Base-by-base conservation (phyloP, 2,329 filamentous ascomycete species). In the Fusarium pseudocircinatum region DNA sequence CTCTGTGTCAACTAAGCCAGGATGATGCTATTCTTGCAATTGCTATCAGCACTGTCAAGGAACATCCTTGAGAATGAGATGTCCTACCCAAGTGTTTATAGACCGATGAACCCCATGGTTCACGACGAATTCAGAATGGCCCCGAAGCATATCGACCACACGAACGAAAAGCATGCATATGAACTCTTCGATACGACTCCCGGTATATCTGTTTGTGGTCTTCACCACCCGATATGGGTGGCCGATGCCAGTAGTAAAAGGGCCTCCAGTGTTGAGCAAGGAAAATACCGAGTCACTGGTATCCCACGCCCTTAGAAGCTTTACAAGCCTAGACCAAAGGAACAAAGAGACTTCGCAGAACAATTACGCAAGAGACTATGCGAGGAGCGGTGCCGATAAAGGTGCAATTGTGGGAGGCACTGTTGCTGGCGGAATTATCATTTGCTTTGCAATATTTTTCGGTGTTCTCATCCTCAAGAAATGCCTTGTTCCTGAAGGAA, bases 371-470 rank as follows among this genome's bases (percentile, higher is more conserved):
- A 47, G 67, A 9, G 44, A 59, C 7, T n/a, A 49, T 15, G n/a
- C 42, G 14, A 46, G 20, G 26, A 62, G 42, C 18, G 49, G 56
- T 13, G 30, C 63, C n/a, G 28, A 65, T 14, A 72, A 60, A 32
- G 70, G 65, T 28, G 70, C 67, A 39, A 64, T 78, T 20, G 57
- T 77, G 20, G 75, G 75, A 8, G 75, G 75, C 4, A 72, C 69
- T 5, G 37, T 78, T 30, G 69, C 63, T 20, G 62, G 53, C 18
- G 74, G 70, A 12, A 60, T 77, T 22, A 32, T 76, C 16, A 56
- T 78, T 14, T 62, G 64, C 12, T 40, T 70, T 13, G 57, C 57
- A 15, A 32, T 77, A 20, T 77, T 77, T 47, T 34, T 78, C n/a
- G 58, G 59, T 28, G 65, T 70, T 20, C 60, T 63, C 30, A 60